A percentile compares a stretch with the other conserved stretches of the same genome.
Evolutionary conservation across 176 grass and related monocot genomes (phyloP).

Genomic region (Eragrostis nindensis): DNA sequence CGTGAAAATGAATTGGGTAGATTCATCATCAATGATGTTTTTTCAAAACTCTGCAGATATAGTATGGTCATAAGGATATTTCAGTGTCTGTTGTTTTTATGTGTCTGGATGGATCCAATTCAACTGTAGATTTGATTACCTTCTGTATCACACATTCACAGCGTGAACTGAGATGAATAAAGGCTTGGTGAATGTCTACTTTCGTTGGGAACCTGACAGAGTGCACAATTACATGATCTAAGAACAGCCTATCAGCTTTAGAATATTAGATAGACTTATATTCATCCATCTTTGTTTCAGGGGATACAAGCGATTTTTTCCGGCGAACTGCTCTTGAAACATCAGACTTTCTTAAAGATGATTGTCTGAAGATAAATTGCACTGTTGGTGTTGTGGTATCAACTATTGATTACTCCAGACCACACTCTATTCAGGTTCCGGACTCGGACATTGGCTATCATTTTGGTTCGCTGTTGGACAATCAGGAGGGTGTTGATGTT

Average conservation of each 20-base stretch:
- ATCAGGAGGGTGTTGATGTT: constrained; percentile 80
- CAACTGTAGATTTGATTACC: neutral
- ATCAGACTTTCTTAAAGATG: constrained; percentile 89
- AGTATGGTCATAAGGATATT: neutral
- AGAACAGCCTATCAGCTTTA: neutral
- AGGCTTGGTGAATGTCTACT: neutral
- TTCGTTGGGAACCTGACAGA: neutral
- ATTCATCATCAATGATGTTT: neutral
- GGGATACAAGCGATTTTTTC: constrained; percentile 95
- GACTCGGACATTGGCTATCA: constrained; percentile 87
- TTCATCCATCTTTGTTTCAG: constrained; percentile 51
- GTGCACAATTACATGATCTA: neutral
- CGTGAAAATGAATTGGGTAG: neutral
- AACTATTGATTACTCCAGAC: constrained; percentile 69
- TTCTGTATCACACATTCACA: neutral
- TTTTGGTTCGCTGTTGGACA: constrained; percentile 81
- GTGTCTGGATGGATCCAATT: neutral
- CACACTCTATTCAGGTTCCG: constrained; percentile 74
- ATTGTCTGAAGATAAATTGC: constrained; percentile 97
- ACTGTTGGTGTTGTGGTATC: constrained; percentile 93
- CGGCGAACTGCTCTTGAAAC: constrained; percentile 76
- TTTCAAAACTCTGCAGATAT: neutral
- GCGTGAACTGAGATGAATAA: neutral
- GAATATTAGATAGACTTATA: constrained; percentile 1
- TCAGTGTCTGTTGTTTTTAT: neutral